Conservation (phyloP, 2,329 filamentous ascomycete species). For the Penicillium aurantiogriseum region DNA sequence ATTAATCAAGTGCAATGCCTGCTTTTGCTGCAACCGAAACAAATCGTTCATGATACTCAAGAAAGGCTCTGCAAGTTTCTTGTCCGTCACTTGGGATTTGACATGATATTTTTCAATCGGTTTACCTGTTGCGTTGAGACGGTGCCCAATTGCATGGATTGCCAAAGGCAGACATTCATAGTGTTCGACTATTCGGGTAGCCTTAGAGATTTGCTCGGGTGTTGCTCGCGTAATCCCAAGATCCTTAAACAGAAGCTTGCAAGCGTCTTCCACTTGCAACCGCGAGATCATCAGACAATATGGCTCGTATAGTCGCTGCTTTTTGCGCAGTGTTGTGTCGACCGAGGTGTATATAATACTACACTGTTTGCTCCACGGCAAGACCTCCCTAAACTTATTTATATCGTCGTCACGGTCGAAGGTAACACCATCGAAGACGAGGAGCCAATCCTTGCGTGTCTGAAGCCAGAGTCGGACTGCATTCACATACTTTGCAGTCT, state of each 20-base stretch:
- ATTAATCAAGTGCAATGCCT: constrained; percentile 64
- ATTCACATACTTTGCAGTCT: constrained; percentile 53
- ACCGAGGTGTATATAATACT: constrained; percentile 69
- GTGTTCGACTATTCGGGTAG: constrained; percentile 61
- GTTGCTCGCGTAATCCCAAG: constrained; percentile 59
- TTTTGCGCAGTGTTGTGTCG: constrained; percentile 56
- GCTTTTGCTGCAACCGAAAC: constrained; percentile 40
- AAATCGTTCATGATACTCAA: constrained; percentile 51
- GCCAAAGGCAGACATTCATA: constrained; percentile 66
- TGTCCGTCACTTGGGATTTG: constrained; percentile 56
- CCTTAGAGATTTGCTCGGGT: constrained; percentile 55
- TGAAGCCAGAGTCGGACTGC: constrained; percentile 63
- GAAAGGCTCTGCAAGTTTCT: constrained; percentile 53
- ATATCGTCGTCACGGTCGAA: constrained; percentile 57
- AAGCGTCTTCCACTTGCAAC: constrained; percentile 58
- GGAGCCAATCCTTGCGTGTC: constrained; percentile 61
- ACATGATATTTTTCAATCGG: constrained; percentile 60
- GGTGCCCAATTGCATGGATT: constrained; percentile 64
- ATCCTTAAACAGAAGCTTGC: constrained; percentile 61
- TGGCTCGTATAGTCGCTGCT: constrained; percentile 61
- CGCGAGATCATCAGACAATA: constrained; percentile 56
- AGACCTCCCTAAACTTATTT: constrained; percentile 55
- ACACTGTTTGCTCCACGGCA: constrained; percentile 63
- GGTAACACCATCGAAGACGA: constrained; percentile 66
- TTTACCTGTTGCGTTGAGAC: constrained; percentile 60